phyloP scores from a whole-genome alignment of 495 filamentous ascomycete species.

The Platismatia glauca region DNA sequence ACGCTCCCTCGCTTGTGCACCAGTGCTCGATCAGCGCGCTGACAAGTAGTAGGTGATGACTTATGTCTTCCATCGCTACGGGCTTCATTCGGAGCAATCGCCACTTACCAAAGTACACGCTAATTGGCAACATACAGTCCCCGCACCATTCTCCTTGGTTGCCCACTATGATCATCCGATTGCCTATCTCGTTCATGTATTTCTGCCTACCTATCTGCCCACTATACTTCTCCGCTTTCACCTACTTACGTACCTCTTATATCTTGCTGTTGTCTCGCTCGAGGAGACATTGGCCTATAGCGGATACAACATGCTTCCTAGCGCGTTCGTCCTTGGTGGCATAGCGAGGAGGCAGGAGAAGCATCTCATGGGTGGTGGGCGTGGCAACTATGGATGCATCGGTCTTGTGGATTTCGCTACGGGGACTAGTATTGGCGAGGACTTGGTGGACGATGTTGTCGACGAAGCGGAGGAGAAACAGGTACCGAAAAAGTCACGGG shows the following conservation, averaged over 20 bases:
- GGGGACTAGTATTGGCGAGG: slow-evolving; percentile 55
- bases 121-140: slow-evolving; percentile 55
- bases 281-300: slow-evolving; percentile 71
- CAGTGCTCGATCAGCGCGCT: neutral
- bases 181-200: slow-evolving; percentile 57
- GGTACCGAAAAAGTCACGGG: slow-evolving; percentile 41
- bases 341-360: slow-evolving; percentile 60
- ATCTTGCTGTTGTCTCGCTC: slow-evolving; percentile 55
- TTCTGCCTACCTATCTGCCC: slow-evolving; percentile 67
- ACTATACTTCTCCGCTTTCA: slow-evolving; percentile 59
- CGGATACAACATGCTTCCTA: slow-evolving; percentile 68
- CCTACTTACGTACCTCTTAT: slow-evolving; percentile 68
- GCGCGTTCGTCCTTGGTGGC: slow-evolving; percentile 60
- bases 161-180: slow-evolving; percentile 76
- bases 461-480: slow-evolving; percentile 52
- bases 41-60: slow-evolving; percentile 34
- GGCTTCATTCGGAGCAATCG: slow-evolving; percentile 48
- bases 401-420: slow-evolving; percentile 68
- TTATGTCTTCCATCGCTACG: slow-evolving; percentile 65
- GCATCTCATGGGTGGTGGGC: slow-evolving; percentile 52
- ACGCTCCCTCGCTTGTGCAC: slow-evolving; percentile 16
- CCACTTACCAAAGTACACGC: slow-evolving; percentile 42
- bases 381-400: slow-evolving; percentile 70
- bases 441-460: slow-evolving; percentile 47
- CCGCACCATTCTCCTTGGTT: slow-evolving; percentile 54